Percentiles rank a stretch among this genome's conserved stretches.
phyloP scores from a whole-genome alignment of 179 eudicot genomes.

The Beta lomatogona region DNA sequence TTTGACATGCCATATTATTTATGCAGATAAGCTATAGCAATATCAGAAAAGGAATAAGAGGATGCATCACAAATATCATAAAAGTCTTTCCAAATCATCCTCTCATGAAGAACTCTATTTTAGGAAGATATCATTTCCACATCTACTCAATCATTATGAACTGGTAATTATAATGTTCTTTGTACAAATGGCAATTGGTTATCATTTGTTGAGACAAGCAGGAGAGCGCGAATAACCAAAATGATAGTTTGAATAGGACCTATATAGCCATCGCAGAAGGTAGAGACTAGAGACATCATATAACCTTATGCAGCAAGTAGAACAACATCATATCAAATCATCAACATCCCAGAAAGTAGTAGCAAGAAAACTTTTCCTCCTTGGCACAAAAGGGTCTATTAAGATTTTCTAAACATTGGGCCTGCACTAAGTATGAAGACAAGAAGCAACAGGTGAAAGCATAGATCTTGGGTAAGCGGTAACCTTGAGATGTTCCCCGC shows the following conservation, averaged over 20 bases:
- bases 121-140: conserved; percentile 7
- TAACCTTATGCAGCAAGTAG: background rate
- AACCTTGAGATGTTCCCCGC: conserved; percentile 95
- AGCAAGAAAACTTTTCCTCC: background rate
- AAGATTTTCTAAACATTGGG: background rate
- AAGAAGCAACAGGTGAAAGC: background rate
- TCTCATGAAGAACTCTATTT: background rate
- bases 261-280: background rate
- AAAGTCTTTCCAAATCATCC: background rate
- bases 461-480: conserved; percentile 9
- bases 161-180: background rate
- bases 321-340: background rate
- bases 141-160: background rate
- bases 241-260: background rate
- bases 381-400: background rate
- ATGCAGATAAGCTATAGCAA: background rate
- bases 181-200: background rate
- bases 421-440: background rate
- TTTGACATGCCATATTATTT: background rate
- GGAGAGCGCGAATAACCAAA: background rate
- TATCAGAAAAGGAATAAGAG: background rate
- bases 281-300: background rate
- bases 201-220: background rate
- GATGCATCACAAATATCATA: background rate
- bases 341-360: background rate